Conservation (phyloP, 2,329 filamentous ascomycete species). For the Madurella fahalii region DNA sequence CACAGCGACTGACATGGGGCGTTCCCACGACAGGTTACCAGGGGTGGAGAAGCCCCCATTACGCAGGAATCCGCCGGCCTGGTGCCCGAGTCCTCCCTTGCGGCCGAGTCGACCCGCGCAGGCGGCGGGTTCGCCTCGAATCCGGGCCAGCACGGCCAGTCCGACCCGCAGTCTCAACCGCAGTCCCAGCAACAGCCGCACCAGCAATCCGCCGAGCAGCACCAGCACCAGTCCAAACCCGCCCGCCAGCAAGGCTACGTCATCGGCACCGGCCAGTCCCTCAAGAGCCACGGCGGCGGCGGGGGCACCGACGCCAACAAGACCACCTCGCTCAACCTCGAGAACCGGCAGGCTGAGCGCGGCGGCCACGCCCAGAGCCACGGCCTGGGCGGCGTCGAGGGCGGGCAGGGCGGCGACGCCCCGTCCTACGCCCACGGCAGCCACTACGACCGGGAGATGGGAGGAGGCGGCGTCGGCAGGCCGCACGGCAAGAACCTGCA, state of each 20-base stretch:
- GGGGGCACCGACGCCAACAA: not conserved
- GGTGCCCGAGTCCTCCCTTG: conserved; percentile 67
- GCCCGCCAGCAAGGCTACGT: not conserved
- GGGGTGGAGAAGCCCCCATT: conserved; percentile 39
- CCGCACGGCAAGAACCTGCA: conserved; percentile 29
- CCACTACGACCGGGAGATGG: conserved; percentile 1
- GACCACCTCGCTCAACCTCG: conserved; percentile 6
- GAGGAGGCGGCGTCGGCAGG: conserved; percentile 5
- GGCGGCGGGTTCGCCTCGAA: conserved; percentile 61
- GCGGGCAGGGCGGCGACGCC: conserved; percentile 19
- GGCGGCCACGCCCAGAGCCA: no score
- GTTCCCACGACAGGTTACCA: conserved; percentile 38
- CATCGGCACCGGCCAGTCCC: not conserved
- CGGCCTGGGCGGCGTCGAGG: no score
- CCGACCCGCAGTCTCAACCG: not conserved
- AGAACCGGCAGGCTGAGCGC: conserved; percentile 13
- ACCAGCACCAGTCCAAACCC: not conserved
- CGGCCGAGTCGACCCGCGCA: conserved; percentile 62
- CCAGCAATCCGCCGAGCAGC: not conserved
- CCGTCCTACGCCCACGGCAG: conserved; percentile 22
- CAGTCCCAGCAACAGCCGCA: not conserved
- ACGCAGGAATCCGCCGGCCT: conserved; percentile 60
- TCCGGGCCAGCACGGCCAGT: conserved; percentile 29
- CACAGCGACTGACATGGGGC: not conserved
- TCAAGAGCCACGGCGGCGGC: not conserved